A percentile compares a stretch with the other conserved stretches of the same genome.
These are phyloP conservation scores for Perilla frutescens DNA, from an alignment of 257 asterid genomes.

Conservation along the genomic window DNA sequence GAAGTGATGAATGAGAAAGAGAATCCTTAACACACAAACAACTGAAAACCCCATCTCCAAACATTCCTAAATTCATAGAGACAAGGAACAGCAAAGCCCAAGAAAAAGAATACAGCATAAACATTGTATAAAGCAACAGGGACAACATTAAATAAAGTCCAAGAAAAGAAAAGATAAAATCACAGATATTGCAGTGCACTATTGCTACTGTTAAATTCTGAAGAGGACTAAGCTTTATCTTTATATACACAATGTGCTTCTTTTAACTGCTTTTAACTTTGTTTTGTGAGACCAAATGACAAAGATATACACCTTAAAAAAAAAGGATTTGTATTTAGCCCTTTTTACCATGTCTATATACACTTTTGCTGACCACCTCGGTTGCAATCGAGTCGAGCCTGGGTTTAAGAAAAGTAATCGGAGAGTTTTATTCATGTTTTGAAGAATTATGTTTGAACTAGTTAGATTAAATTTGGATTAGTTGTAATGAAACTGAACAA, in stretches of 20 bases:
- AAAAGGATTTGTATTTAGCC: slow-evolving; percentile 21
- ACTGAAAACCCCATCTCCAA: slow-evolving; percentile 36
- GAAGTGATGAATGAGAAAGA: background rate
- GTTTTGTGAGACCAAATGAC: slow-evolving; percentile 40
- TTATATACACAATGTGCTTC: slow-evolving; percentile 26
- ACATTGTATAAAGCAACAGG: slow-evolving; percentile 38
- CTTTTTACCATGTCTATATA: slow-evolving; percentile 27
- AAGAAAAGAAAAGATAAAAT: slow-evolving; percentile 18
- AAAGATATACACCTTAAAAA: background rate
- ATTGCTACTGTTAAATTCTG: slow-evolving; percentile 24
- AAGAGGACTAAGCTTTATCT: slow-evolving; percentile 45
- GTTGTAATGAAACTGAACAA: background rate
- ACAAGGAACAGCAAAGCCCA: slow-evolving; percentile 45
- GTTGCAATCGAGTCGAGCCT: background rate
- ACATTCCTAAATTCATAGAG: slow-evolving; percentile 42
- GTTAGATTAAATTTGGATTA: background rate
- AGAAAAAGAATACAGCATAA: slow-evolving; percentile 31
- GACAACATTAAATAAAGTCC: slow-evolving; percentile 16
- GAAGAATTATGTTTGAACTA: too few species aligned
- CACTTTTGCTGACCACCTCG: slow-evolving; percentile 55
- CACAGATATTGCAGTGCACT: slow-evolving; percentile 28
- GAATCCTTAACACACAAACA: slow-evolving; percentile 28
- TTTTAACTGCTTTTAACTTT: slow-evolving; percentile 44
- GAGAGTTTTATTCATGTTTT: background rate
- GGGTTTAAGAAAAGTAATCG: background rate